phyloP scores from a whole-genome alignment of 2,329 filamentous ascomycete species.

The Pseudocercospora eumusae region DNA sequence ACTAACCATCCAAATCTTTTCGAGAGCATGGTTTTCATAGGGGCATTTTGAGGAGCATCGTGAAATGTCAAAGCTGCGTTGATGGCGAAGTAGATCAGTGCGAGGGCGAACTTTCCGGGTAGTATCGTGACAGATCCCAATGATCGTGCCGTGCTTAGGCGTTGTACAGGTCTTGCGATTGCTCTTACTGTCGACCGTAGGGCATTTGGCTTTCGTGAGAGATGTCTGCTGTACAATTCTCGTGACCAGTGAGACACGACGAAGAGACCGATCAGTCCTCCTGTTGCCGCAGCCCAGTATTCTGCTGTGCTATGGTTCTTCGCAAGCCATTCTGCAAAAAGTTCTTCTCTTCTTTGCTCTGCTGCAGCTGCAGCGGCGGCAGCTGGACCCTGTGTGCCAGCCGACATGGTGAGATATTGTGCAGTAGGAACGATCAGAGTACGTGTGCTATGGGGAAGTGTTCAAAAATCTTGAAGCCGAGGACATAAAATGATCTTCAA shows the following conservation, averaged over 20 bases:
- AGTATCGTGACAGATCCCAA: conserved; percentile 15
- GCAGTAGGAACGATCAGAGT: neutral
- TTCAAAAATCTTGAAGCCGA: neutral
- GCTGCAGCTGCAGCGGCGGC: conserved; percentile 19
- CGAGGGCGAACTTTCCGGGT: conserved; percentile 14
- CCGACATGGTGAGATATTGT: conserved; percentile 18
- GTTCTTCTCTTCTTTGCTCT: conserved; percentile 11
- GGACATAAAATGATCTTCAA: neutral
- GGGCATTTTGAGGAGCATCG: conserved; percentile 21
- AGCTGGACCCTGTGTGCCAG: conserved; percentile 7
- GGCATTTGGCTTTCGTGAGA: conserved; percentile 10
- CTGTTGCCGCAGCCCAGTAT: conserved; percentile 25
- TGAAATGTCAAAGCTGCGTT: conserved; percentile 26
- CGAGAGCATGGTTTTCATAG: conserved; percentile 25
- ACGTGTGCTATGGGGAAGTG: neutral
- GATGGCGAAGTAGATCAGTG: conserved; percentile 24
- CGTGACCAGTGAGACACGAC: conserved; percentile 22
- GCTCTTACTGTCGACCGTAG: conserved; percentile 1
- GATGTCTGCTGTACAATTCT: conserved; percentile 6
- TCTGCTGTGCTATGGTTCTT: conserved; percentile 24
- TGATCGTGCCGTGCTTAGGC: neutral
- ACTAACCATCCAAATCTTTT: conserved; percentile 33
- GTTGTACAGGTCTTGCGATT: conserved; percentile 2
- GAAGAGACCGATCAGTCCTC: conserved; percentile 22
- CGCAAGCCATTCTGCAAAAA: conserved; percentile 24